Percentiles rank a stretch among this genome's conserved stretches.
Evolutionary conservation across 371 early-diverging fungal genomes (phyloP).

Genomic region (Saksenaea vasiformis): DNA sequence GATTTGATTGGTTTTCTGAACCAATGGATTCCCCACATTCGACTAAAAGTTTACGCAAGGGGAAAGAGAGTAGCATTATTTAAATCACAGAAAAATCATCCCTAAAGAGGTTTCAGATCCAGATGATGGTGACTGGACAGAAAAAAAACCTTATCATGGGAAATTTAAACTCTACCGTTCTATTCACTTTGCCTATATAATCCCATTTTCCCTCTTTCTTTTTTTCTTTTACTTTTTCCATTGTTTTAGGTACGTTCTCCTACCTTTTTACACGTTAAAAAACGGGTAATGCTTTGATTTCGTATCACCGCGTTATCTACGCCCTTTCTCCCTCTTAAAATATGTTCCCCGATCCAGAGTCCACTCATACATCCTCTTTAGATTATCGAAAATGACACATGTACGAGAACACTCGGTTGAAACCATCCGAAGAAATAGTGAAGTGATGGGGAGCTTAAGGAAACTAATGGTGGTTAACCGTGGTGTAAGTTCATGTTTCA

Average conservation of each 20-base stretch:
- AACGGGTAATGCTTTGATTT: background rate
- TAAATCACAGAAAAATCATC: background rate
- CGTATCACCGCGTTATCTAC: background rate
- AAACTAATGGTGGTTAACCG: conserved; percentile 69
- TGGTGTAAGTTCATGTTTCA: conserved; percentile 50
- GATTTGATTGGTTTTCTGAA: conserved; percentile 1
- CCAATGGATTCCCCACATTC: conserved; percentile 1
- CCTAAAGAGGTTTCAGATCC: conserved; percentile 1
- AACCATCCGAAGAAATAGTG: conserved; percentile 61
- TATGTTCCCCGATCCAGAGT: background rate
- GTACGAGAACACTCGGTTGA: conserved; percentile 62
- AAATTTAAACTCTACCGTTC: background rate
- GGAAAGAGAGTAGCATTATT: background rate
- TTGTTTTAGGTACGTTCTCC: conserved; percentile 12
- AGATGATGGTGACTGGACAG: background rate
- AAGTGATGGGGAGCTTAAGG: conserved; percentile 52
- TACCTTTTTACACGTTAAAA: background rate
- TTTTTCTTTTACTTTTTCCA: conserved; percentile 10
- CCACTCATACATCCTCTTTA: background rate
- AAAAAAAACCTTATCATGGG: background rate
- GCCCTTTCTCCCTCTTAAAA: background rate
- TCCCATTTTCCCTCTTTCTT: background rate
- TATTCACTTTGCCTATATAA: background rate
- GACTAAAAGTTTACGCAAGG: conserved; percentile 4
- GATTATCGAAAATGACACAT: conserved; percentile 34